Evolutionary conservation across 139 green algal species (phyloP).

Genomic region (Nannochloris sp.): DNA sequence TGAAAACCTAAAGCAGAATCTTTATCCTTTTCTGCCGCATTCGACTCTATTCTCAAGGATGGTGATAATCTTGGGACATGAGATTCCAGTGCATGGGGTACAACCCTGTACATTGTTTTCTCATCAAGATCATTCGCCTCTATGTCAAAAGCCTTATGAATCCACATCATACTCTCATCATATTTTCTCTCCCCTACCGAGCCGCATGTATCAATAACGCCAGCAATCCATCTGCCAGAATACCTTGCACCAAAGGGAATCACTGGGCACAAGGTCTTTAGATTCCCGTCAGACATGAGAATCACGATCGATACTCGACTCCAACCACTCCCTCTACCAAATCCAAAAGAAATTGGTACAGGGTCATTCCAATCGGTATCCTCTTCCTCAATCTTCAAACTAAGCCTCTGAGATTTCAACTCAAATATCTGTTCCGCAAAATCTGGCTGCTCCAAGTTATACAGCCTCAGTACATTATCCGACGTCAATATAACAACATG

Average conservation of each 20-base stretch:
- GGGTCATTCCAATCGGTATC: not conserved
- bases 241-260: conserved; percentile 38
- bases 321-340: conserved; percentile 35
- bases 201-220: not conserved
- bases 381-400: not conserved
- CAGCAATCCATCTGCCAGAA: not conserved
- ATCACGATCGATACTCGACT: conserved; percentile 37
- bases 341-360: conserved; percentile 35
- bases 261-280: conserved; percentile 47
- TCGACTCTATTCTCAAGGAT: not conserved
- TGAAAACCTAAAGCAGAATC: not conserved
- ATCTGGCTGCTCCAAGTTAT: conserved; percentile 17
- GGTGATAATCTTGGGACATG: conserved; percentile 7
- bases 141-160: too few species aligned
- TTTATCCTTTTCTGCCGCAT: not conserved
- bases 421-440: conserved; percentile 43
- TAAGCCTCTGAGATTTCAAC: conserved; percentile 21
- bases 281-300: conserved; percentile 24
- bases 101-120: not conserved
- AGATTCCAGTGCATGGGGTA: conserved; percentile 30
- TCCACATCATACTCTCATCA: too few species aligned
- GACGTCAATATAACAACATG: conserved; percentile 39
- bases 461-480: conserved; percentile 30
- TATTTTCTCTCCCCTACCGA: not conserved
- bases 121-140: not conserved